phyloP scores from a whole-genome alignment of 2,329 filamentous ascomycete genomes.

The Gnomoniopsis sp. region DNA sequence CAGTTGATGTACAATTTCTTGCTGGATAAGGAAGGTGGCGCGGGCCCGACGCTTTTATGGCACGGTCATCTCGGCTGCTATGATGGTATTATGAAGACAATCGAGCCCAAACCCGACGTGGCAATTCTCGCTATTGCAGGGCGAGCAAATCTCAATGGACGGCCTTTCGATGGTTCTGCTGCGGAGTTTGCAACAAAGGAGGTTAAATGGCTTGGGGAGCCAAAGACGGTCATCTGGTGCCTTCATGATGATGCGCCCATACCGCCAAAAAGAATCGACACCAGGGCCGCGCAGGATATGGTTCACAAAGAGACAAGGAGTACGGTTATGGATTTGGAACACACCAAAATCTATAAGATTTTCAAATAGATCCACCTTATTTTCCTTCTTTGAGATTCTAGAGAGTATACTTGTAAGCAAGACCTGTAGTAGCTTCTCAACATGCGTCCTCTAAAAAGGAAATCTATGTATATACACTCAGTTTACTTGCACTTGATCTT shows the following conservation, averaged over 20 bases:
- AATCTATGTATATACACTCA: neutral
- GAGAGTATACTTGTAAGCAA: no score
- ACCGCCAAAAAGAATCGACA: conserved; percentile 1
- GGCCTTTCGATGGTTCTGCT: conserved; percentile 7
- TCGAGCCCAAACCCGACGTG: conserved; percentile 24
- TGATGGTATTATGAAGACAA: conserved; percentile 18
- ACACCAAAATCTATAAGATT: neutral
- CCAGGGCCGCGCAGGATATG: neutral
- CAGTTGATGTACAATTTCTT: conserved; percentile 25
- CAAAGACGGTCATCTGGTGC: conserved; percentile 5
- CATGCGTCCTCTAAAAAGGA: no score
- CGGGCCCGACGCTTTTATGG: conserved; percentile 18
- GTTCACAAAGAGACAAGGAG: conserved; percentile 1
- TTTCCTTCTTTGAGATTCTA: neutral
- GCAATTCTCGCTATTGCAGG: conserved; percentile 23
- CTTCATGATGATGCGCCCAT: conserved; percentile 4
- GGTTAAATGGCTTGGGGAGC: conserved; percentile 4
- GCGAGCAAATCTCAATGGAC: conserved; percentile 20
- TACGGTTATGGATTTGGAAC: neutral
- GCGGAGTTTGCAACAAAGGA: conserved; percentile 1
- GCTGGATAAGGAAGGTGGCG: conserved; percentile 15
- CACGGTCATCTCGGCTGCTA: conserved; percentile 23
- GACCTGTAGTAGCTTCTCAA: no score
- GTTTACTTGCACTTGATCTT: conserved; percentile 12
- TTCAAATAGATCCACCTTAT: neutral